Conservation (phyloP, 495 filamentous ascomycete species). For the Annulohypoxylon nitens region DNA sequence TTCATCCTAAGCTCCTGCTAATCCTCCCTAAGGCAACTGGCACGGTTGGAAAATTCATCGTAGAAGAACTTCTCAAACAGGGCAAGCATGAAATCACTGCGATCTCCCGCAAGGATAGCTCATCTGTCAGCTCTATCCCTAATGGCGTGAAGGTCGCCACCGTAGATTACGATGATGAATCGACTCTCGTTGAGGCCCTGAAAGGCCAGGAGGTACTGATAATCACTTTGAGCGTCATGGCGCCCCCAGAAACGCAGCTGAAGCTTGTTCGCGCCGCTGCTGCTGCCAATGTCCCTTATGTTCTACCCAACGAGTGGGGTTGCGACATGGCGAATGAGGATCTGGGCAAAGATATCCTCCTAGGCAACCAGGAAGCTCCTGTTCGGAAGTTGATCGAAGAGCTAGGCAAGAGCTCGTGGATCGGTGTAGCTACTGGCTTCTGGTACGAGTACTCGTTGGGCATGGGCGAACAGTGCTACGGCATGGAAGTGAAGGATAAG, state of each 20-base stretch:
- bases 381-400: constrained; percentile 53
- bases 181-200: constrained; percentile 57
- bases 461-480: constrained; percentile 43
- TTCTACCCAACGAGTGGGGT: constrained; percentile 72
- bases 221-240: constrained; percentile 63
- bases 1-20: constrained; percentile 2
- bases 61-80: constrained; percentile 61
- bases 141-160: constrained; percentile 56
- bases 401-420: constrained; percentile 64
- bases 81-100: constrained; percentile 69
- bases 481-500: constrained; percentile 50
- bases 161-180: constrained; percentile 61
- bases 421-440: constrained; percentile 58
- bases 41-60: constrained; percentile 66
- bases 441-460: constrained; percentile 60
- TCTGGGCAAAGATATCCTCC: constrained; percentile 31
- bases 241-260: constrained; percentile 34
- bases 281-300: constrained; percentile 68
- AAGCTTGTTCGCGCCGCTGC: constrained; percentile 70
- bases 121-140: constrained; percentile 49
- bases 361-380: constrained; percentile 5
- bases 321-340: constrained; percentile 50
- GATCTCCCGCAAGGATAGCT: constrained; percentile 63
- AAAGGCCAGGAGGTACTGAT: constrained; percentile 67
- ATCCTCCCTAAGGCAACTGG: constrained; percentile 65